Conservation (phyloP, 148 eudicot genomes). For the Rhododendron ferrugineum region DNA sequence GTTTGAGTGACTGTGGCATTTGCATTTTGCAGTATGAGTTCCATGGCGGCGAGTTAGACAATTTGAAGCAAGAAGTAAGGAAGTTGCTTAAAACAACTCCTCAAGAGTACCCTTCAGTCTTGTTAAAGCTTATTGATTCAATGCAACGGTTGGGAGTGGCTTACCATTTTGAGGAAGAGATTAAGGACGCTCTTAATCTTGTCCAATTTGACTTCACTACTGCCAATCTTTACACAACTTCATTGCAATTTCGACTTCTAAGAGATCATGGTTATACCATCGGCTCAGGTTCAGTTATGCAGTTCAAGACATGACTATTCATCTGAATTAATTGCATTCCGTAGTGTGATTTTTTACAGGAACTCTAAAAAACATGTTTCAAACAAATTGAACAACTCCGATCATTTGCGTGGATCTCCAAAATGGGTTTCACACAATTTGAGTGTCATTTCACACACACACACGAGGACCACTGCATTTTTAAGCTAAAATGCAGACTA, state of each 20-base stretch:
- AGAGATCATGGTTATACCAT: background rate
- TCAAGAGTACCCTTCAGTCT: background rate
- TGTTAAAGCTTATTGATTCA: slow-evolving; percentile 8
- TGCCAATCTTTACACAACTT: background rate
- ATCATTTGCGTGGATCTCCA: no score
- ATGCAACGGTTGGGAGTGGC: slow-evolving; percentile 5
- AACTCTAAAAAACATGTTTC: no score
- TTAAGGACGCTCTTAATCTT: background rate
- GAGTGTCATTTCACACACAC: no score
- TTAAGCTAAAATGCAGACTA: no score
- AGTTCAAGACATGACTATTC: no score
- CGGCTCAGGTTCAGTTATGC: background rate
- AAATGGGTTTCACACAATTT: no score
- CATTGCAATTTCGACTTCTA: background rate
- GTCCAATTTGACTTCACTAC: background rate
- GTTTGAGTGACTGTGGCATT: background rate
- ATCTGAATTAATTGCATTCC: no score
- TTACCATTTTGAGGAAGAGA: slow-evolving; percentile 14
- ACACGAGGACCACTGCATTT: no score
- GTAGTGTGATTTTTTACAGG: no score
- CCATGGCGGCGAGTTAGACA: background rate
- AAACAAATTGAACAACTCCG: no score
- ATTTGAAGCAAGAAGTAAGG: background rate
- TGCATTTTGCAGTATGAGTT: background rate
- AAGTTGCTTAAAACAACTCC: background rate